Evolutionary conservation across 2,329 filamentous ascomycete species (phyloP).

Genomic region (Xylaria sp.): DNA sequence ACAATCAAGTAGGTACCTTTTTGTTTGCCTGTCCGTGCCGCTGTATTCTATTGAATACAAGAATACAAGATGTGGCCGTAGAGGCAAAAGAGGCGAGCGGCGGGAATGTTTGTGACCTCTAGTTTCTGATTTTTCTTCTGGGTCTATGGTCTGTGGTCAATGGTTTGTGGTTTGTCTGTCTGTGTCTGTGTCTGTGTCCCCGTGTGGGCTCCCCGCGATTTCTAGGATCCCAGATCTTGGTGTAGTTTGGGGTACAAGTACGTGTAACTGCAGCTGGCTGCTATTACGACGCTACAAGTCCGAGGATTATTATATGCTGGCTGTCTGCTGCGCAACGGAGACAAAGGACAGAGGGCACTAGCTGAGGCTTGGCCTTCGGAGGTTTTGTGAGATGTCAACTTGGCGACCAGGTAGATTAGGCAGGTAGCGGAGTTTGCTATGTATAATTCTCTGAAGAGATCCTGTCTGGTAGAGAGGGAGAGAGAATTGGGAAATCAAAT

Average conservation of each 20-base stretch:
- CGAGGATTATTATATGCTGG: background rate
- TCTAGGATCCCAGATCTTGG: conserved; percentile 22
- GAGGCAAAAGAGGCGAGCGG: background rate
- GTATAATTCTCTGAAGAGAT: conserved; percentile 20
- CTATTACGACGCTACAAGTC: background rate
- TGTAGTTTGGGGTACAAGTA: conserved; percentile 22
- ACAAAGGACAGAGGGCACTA: conserved; percentile 24
- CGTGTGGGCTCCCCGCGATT: conserved; percentile 16
- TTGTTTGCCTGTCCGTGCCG: background rate
- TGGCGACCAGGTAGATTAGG: conserved; percentile 2
- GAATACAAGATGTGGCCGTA: background rate
- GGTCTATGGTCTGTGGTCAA: too few relatives aligned
- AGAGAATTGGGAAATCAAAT: too few relatives aligned
- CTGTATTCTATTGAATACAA: background rate
- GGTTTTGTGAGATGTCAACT: conserved; percentile 16
- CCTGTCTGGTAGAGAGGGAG: conserved; percentile 17
- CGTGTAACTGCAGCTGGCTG: conserved; percentile 15
- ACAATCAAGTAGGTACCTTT: background rate
- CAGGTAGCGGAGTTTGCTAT: too few relatives aligned
- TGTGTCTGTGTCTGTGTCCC: background rate
- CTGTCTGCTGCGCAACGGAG: conserved; percentile 10
- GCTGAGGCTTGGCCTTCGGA: conserved; percentile 24
- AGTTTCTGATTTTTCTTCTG: background rate
- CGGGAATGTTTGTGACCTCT: background rate
- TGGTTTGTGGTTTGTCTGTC: background rate